Evolutionary conservation across 2,329 filamentous ascomycete species (phyloP), one percentile per base, ranked within the genome.

Genomic region (Trichoderma pleuroti): DNA sequence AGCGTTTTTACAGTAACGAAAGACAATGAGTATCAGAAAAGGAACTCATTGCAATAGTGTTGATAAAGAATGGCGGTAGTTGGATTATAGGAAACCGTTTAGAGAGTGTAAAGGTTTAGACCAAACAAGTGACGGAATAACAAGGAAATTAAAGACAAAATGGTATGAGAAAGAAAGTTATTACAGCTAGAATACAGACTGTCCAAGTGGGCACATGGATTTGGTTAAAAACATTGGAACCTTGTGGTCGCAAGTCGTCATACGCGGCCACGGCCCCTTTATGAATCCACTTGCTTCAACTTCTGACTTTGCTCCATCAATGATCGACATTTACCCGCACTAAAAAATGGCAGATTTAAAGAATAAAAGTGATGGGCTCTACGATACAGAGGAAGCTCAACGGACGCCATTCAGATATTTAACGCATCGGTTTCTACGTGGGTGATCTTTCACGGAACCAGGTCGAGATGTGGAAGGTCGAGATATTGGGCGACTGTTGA

Each of bases 181-280:
- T 49, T 49, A 7, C 5, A 21, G 9, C 5, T 49, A 2, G n/a
- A 49, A 49, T 49, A 49, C n/a, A 49, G 1, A 49, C 4, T 21
- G 5, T 12, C 42, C 5, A 21, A 49, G 9, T 49, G 42, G 10
- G 42, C 42, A 16, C 5, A 49, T 36, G 7, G 3, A n/a, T 26
- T 12, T 54, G 16, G n/a, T 65, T 26, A 36, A 65, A 28, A 52
- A 2, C 10, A 42, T 42, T n/a, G 39, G 39, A 42, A 42, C 18
- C 8, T 3, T 65, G 12, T 36, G 2, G 21, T 65, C 46, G 21
- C 42, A 26, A 16, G 36, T 54, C 62, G 30, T 65, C 62, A 36
- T 65, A 54, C 42, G 62, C 46, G 42, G 62, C 62, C 62, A 5
- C 16, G n/a, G 34, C 62, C 62, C 62, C 62, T 65, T 65, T 65